phyloP scores from a whole-genome alignment of 805 yeast genomes.

The Brettanomyces naardenensis region DNA sequence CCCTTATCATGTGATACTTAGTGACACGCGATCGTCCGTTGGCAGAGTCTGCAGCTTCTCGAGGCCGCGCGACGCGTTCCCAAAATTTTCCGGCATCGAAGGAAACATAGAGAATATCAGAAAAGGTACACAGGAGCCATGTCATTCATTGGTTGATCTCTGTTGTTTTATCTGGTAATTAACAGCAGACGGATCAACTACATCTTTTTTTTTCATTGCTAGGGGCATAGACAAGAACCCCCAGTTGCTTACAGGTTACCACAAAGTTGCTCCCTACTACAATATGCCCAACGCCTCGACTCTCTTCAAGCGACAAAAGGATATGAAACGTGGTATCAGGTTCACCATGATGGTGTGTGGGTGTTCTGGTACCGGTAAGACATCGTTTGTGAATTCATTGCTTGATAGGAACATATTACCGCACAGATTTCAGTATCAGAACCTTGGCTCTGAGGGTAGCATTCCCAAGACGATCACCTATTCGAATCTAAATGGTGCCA shows the following conservation, averaged over 20 bases:
- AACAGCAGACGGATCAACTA: neutral
- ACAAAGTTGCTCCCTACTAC: too few relatives aligned
- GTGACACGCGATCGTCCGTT: neutral
- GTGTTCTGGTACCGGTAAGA: slow-evolving; percentile 68
- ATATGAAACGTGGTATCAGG: slow-evolving; percentile 63
- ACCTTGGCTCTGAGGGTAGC: slow-evolving; percentile 14
- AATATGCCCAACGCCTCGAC: slow-evolving; percentile 24
- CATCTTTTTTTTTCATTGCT: neutral
- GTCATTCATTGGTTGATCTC: too few relatives aligned
- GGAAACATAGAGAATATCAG: too few relatives aligned
- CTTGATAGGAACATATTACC: slow-evolving; percentile 55
- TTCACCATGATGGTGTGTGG: slow-evolving; percentile 72
- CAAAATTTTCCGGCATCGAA: too few relatives aligned
- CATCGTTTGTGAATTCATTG: slow-evolving; percentile 64
- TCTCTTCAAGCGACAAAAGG: slow-evolving; percentile 46
- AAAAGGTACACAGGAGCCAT: too few relatives aligned
- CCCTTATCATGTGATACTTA: neutral
- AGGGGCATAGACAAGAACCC: too few relatives aligned
- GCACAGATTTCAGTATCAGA: slow-evolving; percentile 42
- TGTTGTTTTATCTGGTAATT: too few relatives aligned
- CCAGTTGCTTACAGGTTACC: too few relatives aligned
- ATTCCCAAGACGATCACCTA: slow-evolving; percentile 46
- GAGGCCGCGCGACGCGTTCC: too few relatives aligned
- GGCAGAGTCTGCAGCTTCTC: too few relatives aligned
- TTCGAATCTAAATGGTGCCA: slow-evolving; percentile 49